Evolutionary conservation across 2,329 filamentous ascomycete genomes (phyloP).

Genomic region (Cladosporium sp.): DNA sequence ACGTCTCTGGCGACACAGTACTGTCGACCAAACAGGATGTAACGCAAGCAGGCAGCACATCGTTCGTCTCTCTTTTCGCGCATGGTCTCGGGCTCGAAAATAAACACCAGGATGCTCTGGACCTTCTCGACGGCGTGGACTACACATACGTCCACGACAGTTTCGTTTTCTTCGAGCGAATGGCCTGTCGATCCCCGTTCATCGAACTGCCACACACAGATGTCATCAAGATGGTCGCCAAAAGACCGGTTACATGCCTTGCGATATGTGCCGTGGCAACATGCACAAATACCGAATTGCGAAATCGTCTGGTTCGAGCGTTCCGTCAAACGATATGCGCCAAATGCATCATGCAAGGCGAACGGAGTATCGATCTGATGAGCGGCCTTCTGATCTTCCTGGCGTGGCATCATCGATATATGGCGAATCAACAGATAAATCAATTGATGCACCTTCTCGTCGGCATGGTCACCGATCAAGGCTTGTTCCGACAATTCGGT

Average conservation of each 20-base stretch:
- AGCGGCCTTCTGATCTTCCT: slow-evolving; percentile 24
- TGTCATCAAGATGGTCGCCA: slow-evolving; percentile 19
- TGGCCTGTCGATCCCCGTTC: slow-evolving; percentile 23
- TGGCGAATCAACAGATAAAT: slow-evolving; percentile 20
- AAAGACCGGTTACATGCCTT: slow-evolving; percentile 21
- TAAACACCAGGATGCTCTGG: slow-evolving; percentile 15
- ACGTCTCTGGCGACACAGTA: slow-evolving; percentile 13
- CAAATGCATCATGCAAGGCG: slow-evolving; percentile 22
- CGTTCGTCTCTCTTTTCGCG: slow-evolving; percentile 21
- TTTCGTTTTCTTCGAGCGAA: slow-evolving; percentile 22
- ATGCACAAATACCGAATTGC: slow-evolving; percentile 17
- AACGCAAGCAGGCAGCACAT: slow-evolving; percentile 21
- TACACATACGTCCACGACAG: slow-evolving; percentile 23
- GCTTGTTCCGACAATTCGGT: slow-evolving; percentile 18
- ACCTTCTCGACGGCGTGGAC: slow-evolving; percentile 23
- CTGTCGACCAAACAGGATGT: slow-evolving; percentile 18
- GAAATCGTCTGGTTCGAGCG: slow-evolving; percentile 21
- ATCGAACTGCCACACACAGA: slow-evolving; percentile 18
- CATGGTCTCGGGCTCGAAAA: slow-evolving; percentile 16
- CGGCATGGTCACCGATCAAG: slow-evolving; percentile 27
- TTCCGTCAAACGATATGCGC: slow-evolving; percentile 24
- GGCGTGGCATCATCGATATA: slow-evolving; percentile 26
- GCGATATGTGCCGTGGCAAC: slow-evolving; percentile 25
- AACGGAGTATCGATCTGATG: slow-evolving; percentile 24
- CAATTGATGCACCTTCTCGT: slow-evolving; percentile 24